Evolutionary conservation across 371 early-diverging fungal genomes (phyloP).

Genomic region (Saksenaea oblongispora): DNA sequence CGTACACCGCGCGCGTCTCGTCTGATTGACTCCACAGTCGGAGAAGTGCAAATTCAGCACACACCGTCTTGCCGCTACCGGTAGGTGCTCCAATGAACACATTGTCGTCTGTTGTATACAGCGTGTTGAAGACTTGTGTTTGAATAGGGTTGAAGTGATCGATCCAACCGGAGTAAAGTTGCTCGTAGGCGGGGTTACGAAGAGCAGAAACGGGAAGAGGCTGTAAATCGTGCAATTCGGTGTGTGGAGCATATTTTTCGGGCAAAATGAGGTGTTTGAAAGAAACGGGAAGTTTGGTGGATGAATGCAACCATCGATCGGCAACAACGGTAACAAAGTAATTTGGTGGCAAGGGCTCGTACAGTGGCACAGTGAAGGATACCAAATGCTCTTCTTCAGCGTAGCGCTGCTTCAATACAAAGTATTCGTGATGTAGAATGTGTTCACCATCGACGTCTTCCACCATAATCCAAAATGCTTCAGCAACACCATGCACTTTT

Average conservation of each 20-base stretch:
- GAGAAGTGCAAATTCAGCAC: constrained; percentile 94
- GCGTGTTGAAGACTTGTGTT: constrained; percentile 91
- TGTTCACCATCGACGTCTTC: constrained; percentile 93
- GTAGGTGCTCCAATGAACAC: constrained; percentile 96
- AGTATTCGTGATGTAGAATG: constrained; percentile 86
- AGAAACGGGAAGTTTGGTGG: constrained; percentile 88
- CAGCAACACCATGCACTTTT: constrained; percentile 81
- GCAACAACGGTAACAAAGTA: constrained; percentile 91
- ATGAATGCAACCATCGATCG: constrained; percentile 94
- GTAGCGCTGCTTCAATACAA: constrained; percentile 80
- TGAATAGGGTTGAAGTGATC: constrained; percentile 95
- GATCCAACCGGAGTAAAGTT: constrained; percentile 62
- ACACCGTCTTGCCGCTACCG: constrained; percentile 96
- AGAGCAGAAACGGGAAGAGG: constrained; percentile 84
- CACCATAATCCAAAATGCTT: constrained; percentile 92
- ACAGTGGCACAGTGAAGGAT: constrained; percentile 92
- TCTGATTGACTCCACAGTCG: constrained; percentile 72
- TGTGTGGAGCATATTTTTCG: constrained; percentile 91
- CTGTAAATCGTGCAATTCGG: constrained; percentile 92
- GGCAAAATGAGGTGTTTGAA: constrained; percentile 92
- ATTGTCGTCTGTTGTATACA: constrained; percentile 91
- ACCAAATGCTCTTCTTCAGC: constrained; percentile 70
- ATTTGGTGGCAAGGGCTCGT: constrained; percentile 94
- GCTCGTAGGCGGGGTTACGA: constrained; percentile 71
- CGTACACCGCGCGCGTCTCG: constrained; percentile 83